Evolutionary conservation across 140 eudicot genomes (phyloP).

Genomic region (Eryngium alpinum): DNA sequence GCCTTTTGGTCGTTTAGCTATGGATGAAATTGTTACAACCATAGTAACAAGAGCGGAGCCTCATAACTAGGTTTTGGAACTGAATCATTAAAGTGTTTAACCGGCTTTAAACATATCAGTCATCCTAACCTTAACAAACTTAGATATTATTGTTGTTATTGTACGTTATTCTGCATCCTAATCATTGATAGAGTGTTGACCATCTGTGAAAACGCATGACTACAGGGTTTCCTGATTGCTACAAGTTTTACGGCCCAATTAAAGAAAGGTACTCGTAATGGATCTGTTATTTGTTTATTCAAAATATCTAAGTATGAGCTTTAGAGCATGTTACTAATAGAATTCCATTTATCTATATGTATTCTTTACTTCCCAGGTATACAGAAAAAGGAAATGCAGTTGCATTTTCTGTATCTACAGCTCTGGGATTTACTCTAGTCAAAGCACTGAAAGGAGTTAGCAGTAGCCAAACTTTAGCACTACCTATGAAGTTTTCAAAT

Average conservation of each 20-base stretch:
- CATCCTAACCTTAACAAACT: neutral
- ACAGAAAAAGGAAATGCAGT: slow-evolving; percentile 58
- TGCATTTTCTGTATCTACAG: slow-evolving; percentile 48
- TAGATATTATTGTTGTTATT: neutral
- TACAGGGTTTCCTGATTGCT: slow-evolving; percentile 59
- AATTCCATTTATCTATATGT: neutral
- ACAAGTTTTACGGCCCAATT: slow-evolving; percentile 42
- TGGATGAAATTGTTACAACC: slow-evolving; percentile 44
- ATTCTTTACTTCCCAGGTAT: slow-evolving; percentile 29
- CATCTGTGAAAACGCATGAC: slow-evolving; percentile 50
- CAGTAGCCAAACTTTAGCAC: slow-evolving; percentile 25
- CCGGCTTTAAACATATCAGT: neutral
- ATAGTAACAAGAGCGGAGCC: slow-evolving; percentile 55
- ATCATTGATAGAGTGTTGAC: slow-evolving; percentile 52
- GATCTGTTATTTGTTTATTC: neutral
- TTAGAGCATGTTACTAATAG: neutral
- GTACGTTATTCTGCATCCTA: slow-evolving; percentile 48
- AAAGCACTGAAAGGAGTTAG: slow-evolving; percentile 33
- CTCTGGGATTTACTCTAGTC: slow-evolving; percentile 43
- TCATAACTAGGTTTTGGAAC: slow-evolving; percentile 39
- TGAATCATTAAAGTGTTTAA: too few relatives aligned
- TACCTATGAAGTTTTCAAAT: slow-evolving; percentile 43
- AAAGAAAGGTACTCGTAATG: slow-evolving; percentile 36
- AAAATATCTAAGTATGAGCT: neutral
- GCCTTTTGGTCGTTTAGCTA: slow-evolving; percentile 51